Evolutionary conservation across 2,329 filamentous ascomycete genomes (phyloP).

Genomic region (Eutypa lata): DNA sequence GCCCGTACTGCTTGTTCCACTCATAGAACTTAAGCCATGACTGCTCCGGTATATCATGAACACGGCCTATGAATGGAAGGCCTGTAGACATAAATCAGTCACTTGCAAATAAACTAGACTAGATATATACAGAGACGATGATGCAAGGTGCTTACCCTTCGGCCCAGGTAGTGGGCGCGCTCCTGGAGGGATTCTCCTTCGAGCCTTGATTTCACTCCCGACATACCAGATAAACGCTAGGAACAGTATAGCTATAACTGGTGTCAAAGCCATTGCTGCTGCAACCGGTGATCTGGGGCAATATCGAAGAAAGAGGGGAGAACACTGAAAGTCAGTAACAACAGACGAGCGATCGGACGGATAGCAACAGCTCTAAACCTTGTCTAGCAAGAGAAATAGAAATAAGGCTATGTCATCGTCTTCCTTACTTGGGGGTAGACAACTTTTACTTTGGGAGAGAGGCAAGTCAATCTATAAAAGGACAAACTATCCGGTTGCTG

Average conservation of each 20-base stretch:
- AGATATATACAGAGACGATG: not conserved
- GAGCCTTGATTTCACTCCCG: slow-evolving; percentile 8
- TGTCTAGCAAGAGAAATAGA: too few relatives aligned
- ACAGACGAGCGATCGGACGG: too few relatives aligned
- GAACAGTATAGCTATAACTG: slow-evolving; percentile 5
- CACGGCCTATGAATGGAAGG: slow-evolving; percentile 40
- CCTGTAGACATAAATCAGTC: slow-evolving; percentile 24
- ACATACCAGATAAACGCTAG: slow-evolving; percentile 16
- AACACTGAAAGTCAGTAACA: too few relatives aligned
- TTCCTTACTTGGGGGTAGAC: not conserved
- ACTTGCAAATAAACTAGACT: not conserved
- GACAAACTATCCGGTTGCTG: not conserved
- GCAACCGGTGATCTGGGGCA: not conserved
- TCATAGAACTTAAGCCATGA: slow-evolving; percentile 48
- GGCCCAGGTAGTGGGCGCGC: slow-evolving; percentile 24
- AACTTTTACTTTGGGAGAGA: not conserved
- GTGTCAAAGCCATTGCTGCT: not conserved
- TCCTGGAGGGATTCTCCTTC: slow-evolving; percentile 21
- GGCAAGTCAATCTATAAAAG: not conserved
- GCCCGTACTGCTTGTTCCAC: slow-evolving; percentile 43
- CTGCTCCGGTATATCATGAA: slow-evolving; percentile 42
- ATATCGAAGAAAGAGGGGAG: not conserved
- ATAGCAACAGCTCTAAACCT: too few relatives aligned
- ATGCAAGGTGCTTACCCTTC: slow-evolving; percentile 17
- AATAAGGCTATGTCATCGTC: not conserved